Percentiles rank a stretch among this genome's conserved stretches.
phyloP scores from a whole-genome alignment of 1,284 basidiomycete species.

The Ganoderma sinense region DNA sequence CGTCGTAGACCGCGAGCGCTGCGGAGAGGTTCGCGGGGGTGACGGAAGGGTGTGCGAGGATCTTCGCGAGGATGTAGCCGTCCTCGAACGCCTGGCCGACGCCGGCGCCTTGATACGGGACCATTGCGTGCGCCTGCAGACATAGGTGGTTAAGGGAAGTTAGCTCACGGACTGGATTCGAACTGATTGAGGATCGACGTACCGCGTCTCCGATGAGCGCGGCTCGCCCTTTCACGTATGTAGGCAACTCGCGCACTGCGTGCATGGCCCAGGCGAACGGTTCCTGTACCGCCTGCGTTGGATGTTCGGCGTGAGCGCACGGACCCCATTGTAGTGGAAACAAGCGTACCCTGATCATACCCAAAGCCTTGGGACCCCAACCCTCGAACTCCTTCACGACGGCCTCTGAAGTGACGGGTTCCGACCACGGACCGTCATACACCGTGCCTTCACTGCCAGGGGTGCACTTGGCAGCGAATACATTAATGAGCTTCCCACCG shows the following conservation, averaged over 20 bases:
- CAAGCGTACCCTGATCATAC: too few relatives aligned
- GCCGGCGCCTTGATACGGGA: slow-evolving; percentile 47
- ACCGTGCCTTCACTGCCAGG: too few relatives aligned
- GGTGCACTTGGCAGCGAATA: too few relatives aligned
- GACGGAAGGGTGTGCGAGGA: slow-evolving; percentile 41
- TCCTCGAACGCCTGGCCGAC: slow-evolving; percentile 49
- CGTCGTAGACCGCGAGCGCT: slow-evolving; percentile 45
- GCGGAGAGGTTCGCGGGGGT: slow-evolving; percentile 35
- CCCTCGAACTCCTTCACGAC: too few relatives aligned
- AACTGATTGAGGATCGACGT: background rate
- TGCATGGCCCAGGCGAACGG: slow-evolving; percentile 36
- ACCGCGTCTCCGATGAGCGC: slow-evolving; percentile 43
- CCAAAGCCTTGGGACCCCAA: too few relatives aligned
- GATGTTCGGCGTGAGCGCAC: too few relatives aligned
- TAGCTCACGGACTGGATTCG: too few relatives aligned
- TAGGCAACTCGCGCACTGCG: slow-evolving; percentile 31
- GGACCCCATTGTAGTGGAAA: too few relatives aligned
- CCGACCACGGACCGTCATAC: too few relatives aligned
- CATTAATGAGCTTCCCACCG: too few relatives aligned
- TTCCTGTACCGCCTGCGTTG: background rate
- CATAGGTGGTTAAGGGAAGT: too few relatives aligned
- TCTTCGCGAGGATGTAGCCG: slow-evolving; percentile 35
- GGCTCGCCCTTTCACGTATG: slow-evolving; percentile 34
- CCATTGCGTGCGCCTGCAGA: slow-evolving; percentile 32
- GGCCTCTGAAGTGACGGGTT: too few relatives aligned